A percentile compares a stretch with the other conserved stretches of the same genome.
These are phyloP conservation scores for Sporisorium scitamineum DNA, from an alignment of 1,284 basidiomycete genomes.

Conservation along the genomic window DNA sequence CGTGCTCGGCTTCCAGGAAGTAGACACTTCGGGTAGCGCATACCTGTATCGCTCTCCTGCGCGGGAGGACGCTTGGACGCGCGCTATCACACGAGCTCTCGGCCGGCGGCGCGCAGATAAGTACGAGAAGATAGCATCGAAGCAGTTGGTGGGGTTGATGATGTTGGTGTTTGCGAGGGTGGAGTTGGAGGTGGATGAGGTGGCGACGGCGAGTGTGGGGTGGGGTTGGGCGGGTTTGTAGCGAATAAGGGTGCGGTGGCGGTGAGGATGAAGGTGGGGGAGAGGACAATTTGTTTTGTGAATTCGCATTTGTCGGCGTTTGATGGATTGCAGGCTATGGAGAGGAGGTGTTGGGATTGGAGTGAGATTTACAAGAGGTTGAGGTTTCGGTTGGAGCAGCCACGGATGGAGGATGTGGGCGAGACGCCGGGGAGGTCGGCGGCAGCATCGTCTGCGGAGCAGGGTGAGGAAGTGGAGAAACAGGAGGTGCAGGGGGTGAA, in stretches of 20 bases:
- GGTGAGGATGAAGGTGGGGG: slow-evolving; percentile 87
- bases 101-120: slow-evolving; percentile 17
- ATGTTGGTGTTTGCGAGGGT: slow-evolving; percentile 35
- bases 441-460: slow-evolving; percentile 69
- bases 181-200: slow-evolving; percentile 21
- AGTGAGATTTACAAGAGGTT: slow-evolving; percentile 51
- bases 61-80: slow-evolving; percentile 43
- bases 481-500: slow-evolving; percentile 83
- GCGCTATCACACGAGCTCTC: slow-evolving; percentile 17
- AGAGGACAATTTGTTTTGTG: slow-evolving; percentile 92
- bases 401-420: slow-evolving; percentile 16
- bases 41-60: slow-evolving; percentile 57
- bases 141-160: slow-evolving; percentile 54
- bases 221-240: slow-evolving; percentile 53
- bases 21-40: slow-evolving; percentile 45
- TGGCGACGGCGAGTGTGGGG: slow-evolving; percentile 39
- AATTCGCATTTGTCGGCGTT: slow-evolving; percentile 91
- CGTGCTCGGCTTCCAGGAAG: slow-evolving; percentile 53
- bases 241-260: slow-evolving; percentile 78
- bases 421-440: slow-evolving; percentile 85
- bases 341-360: slow-evolving; percentile 54
- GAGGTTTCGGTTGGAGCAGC: slow-evolving; percentile 20
- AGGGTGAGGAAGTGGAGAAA: slow-evolving; percentile 74
- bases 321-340: slow-evolving; percentile 50
- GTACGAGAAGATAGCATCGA: slow-evolving; percentile 44